Evolutionary conservation across 495 filamentous ascomycete genomes (phyloP).

Genomic region (Talaromyces adpressus): DNA sequence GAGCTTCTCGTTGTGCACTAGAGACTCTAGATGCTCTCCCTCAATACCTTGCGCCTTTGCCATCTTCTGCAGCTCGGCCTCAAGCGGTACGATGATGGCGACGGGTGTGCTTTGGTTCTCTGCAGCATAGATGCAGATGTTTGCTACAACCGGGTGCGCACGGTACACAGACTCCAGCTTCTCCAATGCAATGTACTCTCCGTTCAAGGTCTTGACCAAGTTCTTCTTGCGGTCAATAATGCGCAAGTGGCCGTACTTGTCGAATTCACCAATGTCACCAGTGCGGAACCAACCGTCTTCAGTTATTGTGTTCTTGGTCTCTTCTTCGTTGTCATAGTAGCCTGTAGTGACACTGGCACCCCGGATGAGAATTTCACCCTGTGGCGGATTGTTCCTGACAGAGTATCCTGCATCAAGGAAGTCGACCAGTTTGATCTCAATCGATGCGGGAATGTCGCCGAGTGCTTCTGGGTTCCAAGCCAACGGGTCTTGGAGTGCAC

Average conservation of each 20-base stretch:
- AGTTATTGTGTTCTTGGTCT: conserved; percentile 68
- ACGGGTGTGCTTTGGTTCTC: conserved; percentile 74
- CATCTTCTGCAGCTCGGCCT: conserved; percentile 77
- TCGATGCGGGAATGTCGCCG: conserved; percentile 70
- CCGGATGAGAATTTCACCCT: conserved; percentile 91
- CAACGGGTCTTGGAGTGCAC: conserved; percentile 78
- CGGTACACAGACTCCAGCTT: conserved; percentile 97
- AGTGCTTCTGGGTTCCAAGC: conserved; percentile 82
- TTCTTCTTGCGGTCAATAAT: conserved; percentile 99
- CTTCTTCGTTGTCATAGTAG: conserved; percentile 79
- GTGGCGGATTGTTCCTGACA: conserved; percentile 79
- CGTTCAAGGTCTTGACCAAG: conserved; percentile 88
- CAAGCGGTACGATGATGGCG: conserved; percentile 88
- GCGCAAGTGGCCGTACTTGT: conserved; percentile 68
- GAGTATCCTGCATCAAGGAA: conserved; percentile 90
- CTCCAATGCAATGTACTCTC: conserved; percentile 97
- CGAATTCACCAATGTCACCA: conserved; percentile 90
- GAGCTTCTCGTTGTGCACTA: conserved; percentile 79
- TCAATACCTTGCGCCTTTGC: conserved; percentile 64
- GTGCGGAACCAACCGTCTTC: conserved; percentile 93
- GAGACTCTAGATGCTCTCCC: conserved; percentile 64
- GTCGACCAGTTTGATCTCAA: conserved; percentile 94
- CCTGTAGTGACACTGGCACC: conserved; percentile 63
- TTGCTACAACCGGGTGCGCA: conserved; percentile 73
- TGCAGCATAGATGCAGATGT: conserved; percentile 93